Percentiles rank a stretch among this genome's conserved stretches.
phyloP scores from a whole-genome alignment of 768 basidiomycete genomes.

The Xerocomellus amylosporus region DNA sequence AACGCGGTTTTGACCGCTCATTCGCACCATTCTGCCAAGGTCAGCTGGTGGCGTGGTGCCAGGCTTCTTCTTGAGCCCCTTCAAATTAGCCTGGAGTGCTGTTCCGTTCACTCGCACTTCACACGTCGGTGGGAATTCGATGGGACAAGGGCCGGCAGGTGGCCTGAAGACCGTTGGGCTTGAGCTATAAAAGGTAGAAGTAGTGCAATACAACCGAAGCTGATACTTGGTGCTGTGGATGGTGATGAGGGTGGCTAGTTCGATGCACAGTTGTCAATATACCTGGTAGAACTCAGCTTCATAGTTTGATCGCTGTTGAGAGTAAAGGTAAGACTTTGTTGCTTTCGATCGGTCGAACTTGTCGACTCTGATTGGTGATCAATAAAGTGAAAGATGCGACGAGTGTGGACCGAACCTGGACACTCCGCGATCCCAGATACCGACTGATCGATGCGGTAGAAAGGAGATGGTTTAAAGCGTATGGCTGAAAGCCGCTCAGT shows the following conservation, averaged over 20 bases:
- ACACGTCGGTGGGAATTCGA: constrained; percentile 90
- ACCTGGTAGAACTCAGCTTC: constrained; percentile 61
- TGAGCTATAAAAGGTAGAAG: constrained; percentile 65
- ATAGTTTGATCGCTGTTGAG: constrained; percentile 60
- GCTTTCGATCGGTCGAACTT: constrained; percentile 73
- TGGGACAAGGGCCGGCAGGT: constrained; percentile 56
- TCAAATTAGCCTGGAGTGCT: constrained; percentile 70
- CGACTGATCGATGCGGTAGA: constrained; percentile 63
- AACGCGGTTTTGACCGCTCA: constrained; percentile 55
- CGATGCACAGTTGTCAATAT: constrained; percentile 20
- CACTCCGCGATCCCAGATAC: constrained; percentile 70
- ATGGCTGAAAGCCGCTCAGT: constrained; percentile 45
- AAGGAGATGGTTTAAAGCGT: constrained; percentile 79
- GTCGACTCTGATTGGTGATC: constrained; percentile 56
- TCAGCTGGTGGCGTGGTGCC: constrained; percentile 93
- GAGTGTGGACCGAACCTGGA: constrained; percentile 53
- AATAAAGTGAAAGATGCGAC: neutral
- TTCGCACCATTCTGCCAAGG: constrained; percentile 42
- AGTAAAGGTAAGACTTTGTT: constrained; percentile 58
- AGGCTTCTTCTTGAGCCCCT: constrained; percentile 93
- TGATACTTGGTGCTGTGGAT: constrained; percentile 63
- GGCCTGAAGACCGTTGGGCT: constrained; percentile 51
- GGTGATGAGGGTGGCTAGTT: constrained; percentile 8
- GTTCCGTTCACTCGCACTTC: constrained; percentile 84
- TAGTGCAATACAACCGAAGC: constrained; percentile 86